A percentile compares a stretch with the other conserved stretches of the same genome.
These are phyloP conservation scores for Bidens hawaiensis DNA, from an alignment of 140 eudicot species.

Conservation along the genomic window DNA sequence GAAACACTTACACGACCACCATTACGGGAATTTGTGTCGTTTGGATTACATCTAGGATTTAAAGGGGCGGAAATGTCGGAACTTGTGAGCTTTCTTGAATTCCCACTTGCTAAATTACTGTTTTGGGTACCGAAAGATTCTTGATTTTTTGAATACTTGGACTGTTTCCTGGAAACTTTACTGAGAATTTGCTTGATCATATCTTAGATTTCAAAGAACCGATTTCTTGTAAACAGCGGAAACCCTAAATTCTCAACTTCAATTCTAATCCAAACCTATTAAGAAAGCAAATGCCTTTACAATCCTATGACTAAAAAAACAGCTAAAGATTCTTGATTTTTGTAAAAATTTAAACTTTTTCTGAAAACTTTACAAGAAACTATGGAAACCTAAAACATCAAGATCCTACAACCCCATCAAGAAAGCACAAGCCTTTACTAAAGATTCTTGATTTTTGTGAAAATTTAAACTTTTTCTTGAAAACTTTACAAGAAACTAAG, in stretches of 20 bases:
- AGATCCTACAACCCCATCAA: conserved; percentile 21
- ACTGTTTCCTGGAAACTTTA: conserved; percentile 70
- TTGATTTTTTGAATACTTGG: conserved; percentile 48
- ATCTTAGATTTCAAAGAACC: conserved; percentile 22
- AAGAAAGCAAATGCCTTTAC: too few relatives aligned
- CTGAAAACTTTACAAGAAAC: too few relatives aligned
- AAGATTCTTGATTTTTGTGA: too few relatives aligned
- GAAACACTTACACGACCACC: conserved; percentile 32
- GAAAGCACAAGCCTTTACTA: too few relatives aligned
- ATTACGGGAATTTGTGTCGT: conserved; percentile 28
- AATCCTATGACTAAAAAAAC: too few relatives aligned
- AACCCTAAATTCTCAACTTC: conserved; percentile 2
- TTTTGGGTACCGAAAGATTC: conserved; percentile 34
- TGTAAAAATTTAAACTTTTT: too few relatives aligned
- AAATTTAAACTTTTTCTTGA: too few relatives aligned
- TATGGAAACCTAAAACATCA: too few relatives aligned
- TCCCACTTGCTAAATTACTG: conserved; percentile 45
- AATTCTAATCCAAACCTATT: conserved; percentile 21
- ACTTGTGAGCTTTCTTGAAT: conserved; percentile 37
- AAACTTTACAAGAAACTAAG: too few relatives aligned
- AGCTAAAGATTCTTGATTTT: too few relatives aligned
- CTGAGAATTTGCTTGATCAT: conserved; percentile 72
- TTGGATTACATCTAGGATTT: conserved; percentile 32
- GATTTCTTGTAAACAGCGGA: too few relatives aligned
- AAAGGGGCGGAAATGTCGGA: conserved; percentile 46